Evolutionary conservation across 2,329 filamentous ascomycete genomes (phyloP).

Genomic region (Paramyrothecium roridum): DNA sequence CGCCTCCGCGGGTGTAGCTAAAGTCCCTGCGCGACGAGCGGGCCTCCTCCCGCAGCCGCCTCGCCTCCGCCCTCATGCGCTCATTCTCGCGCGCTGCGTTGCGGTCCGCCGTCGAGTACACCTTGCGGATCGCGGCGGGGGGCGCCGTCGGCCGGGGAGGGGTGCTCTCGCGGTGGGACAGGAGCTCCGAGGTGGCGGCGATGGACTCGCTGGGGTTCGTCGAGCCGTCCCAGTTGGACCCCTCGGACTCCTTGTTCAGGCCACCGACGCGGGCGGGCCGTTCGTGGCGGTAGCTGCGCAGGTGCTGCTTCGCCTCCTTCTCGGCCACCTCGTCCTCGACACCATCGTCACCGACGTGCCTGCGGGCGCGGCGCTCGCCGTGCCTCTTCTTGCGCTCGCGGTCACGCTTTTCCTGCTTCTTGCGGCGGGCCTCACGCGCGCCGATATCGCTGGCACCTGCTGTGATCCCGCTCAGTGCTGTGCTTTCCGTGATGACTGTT

Average conservation of each 20-base stretch:
- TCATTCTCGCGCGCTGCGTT: conserved; percentile 50
- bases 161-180: conserved; percentile 54
- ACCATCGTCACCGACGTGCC: conserved; percentile 55
- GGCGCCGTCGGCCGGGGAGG: conserved; percentile 50
- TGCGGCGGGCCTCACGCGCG: conserved; percentile 54
- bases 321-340: conserved; percentile 64
- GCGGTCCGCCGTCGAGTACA: conserved; percentile 58
- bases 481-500: conserved; percentile 43
- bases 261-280: conserved; percentile 84
- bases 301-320: conserved; percentile 61
- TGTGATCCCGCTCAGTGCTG: conserved; percentile 51
- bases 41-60: conserved; percentile 51
- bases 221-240: conserved; percentile 73
- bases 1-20: conserved; percentile 46
- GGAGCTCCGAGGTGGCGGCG: conserved; percentile 60
- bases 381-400: conserved; percentile 30
- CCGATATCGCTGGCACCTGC: conserved; percentile 54
- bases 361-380: conserved; percentile 38
- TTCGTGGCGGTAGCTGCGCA: conserved; percentile 83
- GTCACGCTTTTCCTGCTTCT: conserved; percentile 47
- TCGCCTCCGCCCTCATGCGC: conserved; percentile 53
- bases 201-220: conserved; percentile 64
- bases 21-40: conserved; percentile 46
- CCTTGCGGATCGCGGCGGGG: conserved; percentile 48
- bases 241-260: conserved; percentile 79